Evolutionary conservation across 345 rosid species (phyloP).

Genomic region (Cardamine chenopodiifolia): DNA sequence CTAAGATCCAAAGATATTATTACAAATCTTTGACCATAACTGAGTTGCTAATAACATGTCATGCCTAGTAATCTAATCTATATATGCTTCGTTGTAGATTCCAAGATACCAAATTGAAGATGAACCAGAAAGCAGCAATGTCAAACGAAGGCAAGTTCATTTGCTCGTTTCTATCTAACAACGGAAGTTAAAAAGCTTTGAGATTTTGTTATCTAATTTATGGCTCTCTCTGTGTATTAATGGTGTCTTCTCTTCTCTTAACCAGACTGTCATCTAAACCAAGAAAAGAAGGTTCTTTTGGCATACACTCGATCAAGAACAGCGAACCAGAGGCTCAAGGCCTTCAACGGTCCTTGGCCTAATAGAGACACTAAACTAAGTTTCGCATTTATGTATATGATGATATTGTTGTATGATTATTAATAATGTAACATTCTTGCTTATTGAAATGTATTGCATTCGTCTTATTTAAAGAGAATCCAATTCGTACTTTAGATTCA

Average conservation of each 20-base stretch:
- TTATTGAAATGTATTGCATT: constrained; percentile 9
- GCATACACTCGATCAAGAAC: constrained; percentile 45
- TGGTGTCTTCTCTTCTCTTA: constrained; percentile 33
- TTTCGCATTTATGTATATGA: constrained; percentile 22
- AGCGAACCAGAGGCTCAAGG: neutral
- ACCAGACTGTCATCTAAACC: constrained; percentile 52
- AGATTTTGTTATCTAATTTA: neutral
- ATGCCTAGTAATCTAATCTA: neutral
- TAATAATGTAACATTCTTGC: constrained; percentile 25
- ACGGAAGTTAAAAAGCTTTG: neutral
- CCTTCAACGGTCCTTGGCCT: neutral
- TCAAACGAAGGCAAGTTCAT: constrained; percentile 52
- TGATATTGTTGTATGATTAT: constrained; percentile 31
- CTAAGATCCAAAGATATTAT: neutral
- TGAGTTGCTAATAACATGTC: neutral
- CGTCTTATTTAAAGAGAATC: neutral
- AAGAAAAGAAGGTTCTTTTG: constrained; percentile 48
- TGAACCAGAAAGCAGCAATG: constrained; percentile 44
- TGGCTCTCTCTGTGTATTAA: constrained; percentile 11
- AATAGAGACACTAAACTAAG: neutral
- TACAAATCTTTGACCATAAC: neutral
- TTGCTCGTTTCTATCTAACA: neutral
- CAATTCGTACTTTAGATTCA: neutral
- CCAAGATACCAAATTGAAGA: constrained; percentile 37
- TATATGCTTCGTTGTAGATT: constrained; percentile 26